Evolutionary conservation across 768 basidiomycete genomes (phyloP), one percentile per base, ranked within the genome.

Genomic region (Austroboletus festivus): DNA sequence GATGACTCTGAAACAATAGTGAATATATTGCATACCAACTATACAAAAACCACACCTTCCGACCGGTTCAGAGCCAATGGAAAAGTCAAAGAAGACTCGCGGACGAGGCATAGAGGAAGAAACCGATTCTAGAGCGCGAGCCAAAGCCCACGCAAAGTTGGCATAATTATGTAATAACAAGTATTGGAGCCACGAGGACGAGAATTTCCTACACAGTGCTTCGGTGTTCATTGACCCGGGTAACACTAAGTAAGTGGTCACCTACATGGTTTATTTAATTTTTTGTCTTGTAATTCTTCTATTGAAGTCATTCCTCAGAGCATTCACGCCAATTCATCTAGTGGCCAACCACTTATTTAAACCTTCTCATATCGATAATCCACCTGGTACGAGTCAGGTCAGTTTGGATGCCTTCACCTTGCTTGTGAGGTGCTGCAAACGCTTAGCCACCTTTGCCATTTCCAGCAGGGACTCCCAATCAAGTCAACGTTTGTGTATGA

Each of bases 11-110:
- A 0, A 42, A 41, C 21, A 53, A 43, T 50, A n/a, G 22, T 50
- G 31, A 61, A 53, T 51, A 45, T 38, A 45, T 28, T 33, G 49
- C n/a, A 41, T 16, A n/a, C 9, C 4, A 21, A 5, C 47, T 28
- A 40, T 38, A 48, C 22, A 40, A 13, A 22, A 21, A 5, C 8
- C 71, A 18, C 44, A 81, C 85, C 87, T 76, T 59, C 86, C 86
- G 9, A 72, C 58, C 22, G 74, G 71, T 21, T 74, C 62, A 51
- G 68, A 64, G 48, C 75, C 79, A 43, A 82, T 62, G 16, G 76
- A 62, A 60, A 89, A 74, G 59, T 89, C 85, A 47, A 89, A 72
- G 64, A 88, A 89, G 3, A 82, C 80, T 54, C 88, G 77, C 16
- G 83, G 77, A 18, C 71, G 73, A 39, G 73, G 67, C 80, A 82